Conservation (phyloP, 768 basidiomycete species). For the Lentinula lateritia region DNA sequence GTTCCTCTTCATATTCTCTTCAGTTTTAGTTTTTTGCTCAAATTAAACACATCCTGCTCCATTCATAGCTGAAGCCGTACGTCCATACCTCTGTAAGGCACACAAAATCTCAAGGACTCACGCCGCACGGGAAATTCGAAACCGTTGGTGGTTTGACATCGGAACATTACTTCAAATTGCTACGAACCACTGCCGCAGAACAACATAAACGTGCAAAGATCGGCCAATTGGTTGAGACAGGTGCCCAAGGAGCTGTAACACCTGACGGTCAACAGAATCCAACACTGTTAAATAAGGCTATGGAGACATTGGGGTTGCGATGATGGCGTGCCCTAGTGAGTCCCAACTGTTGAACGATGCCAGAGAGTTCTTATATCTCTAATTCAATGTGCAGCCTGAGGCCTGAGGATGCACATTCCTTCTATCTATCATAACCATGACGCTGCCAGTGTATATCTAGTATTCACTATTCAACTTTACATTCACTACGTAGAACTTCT, state of each 20-base stretch:
- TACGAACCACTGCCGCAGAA: slow-evolving; percentile 17
- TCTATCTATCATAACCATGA: too few relatives aligned
- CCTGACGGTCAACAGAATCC: not conserved
- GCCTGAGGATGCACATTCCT: too few relatives aligned
- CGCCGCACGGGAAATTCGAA: slow-evolving; percentile 32
- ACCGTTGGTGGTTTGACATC: slow-evolving; percentile 34
- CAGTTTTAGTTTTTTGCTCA: slow-evolving; percentile 2
- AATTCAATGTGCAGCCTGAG: too few relatives aligned
- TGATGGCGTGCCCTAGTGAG: not conserved
- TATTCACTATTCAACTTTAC: too few relatives aligned
- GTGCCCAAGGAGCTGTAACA: not conserved
- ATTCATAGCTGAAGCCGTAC: slow-evolving; percentile 56
- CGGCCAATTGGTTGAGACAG: not conserved
- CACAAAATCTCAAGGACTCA: slow-evolving; percentile 22
- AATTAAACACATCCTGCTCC: not conserved
- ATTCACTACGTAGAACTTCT: too few relatives aligned
- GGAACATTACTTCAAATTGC: slow-evolving; percentile 35
- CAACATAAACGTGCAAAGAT: slow-evolving; percentile 5
- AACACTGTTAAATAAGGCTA: not conserved
- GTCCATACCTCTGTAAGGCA: slow-evolving; percentile 44
- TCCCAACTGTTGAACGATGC: not conserved
- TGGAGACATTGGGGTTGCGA: not conserved
- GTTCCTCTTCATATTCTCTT: slow-evolving; percentile 17
- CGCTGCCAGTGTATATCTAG: too few relatives aligned
- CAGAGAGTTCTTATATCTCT: not conserved